Percentiles rank a stretch among this genome's conserved stretches.
phyloP scores from a whole-genome alignment of 345 rosid genomes.

The Stellera chamaejasme region DNA sequence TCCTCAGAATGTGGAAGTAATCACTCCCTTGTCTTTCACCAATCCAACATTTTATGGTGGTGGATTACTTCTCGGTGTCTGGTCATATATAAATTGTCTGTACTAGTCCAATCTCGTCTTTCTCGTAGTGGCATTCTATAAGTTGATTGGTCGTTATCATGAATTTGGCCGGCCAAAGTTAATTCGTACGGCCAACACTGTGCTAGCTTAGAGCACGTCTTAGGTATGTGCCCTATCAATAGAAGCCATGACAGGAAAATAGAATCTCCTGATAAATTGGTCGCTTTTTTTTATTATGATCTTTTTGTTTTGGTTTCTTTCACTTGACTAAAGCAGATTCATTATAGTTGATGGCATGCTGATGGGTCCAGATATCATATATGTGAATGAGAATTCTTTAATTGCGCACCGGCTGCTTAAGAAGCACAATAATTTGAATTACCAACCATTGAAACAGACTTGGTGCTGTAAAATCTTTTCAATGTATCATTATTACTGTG shows the following conservation, averaged over 20 bases:
- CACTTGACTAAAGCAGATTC: not conserved
- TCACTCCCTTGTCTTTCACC: no score
- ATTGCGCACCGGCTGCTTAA: conserved; percentile 15
- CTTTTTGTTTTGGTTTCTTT: not conserved
- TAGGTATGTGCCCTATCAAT: not conserved
- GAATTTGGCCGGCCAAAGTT: no score
- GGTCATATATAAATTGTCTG: no score
- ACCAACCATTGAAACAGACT: conserved; percentile 10
- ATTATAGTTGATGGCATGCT: conserved; percentile 5
- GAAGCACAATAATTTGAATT: conserved; percentile 13
- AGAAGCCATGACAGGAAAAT: not conserved
- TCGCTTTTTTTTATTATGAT: not conserved
- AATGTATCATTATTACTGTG: conserved; percentile 9
- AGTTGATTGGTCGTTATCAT: no score
- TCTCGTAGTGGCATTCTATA: no score
- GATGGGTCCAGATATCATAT: conserved; percentile 10
- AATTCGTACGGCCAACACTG: not conserved
- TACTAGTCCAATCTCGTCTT: no score
- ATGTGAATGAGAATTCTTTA: not conserved
- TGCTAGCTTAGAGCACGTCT: not conserved
- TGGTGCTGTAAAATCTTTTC: conserved; percentile 2
- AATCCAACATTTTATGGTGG: no score
- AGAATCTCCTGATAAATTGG: not conserved
- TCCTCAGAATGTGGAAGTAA: no score
- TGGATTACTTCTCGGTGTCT: no score